phyloP scores from a whole-genome alignment of 345 rosid genomes.

The Fremontodendron californicum region DNA sequence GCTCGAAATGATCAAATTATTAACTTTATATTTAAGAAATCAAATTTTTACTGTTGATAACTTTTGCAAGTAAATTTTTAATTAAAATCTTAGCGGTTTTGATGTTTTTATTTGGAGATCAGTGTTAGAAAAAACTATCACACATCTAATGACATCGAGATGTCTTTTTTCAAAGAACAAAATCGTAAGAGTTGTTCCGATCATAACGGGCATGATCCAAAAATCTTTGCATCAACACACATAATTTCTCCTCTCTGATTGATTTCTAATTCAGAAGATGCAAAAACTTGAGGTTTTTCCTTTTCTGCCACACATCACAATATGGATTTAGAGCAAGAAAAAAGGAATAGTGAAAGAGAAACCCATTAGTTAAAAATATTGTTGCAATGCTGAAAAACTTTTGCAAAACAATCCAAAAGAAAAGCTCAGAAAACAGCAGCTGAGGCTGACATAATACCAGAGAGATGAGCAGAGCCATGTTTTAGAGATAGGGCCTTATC shows the following conservation, averaged over 20 bases:
- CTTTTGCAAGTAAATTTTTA: too few species aligned
- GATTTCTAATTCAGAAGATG: neutral
- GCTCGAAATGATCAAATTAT: neutral
- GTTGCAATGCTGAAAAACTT: neutral
- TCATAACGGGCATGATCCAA: too few species aligned
- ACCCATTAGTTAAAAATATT: neutral
- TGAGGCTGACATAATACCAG: neutral
- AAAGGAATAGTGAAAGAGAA: neutral
- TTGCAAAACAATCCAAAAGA: neutral
- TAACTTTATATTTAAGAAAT: neutral
- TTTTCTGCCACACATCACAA: neutral
- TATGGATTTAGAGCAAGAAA: neutral
- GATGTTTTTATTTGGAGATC: neutral
- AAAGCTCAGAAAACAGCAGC: neutral
- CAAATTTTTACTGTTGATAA: neutral
- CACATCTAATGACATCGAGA: too few species aligned
- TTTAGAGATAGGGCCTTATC: conserved; percentile 17
- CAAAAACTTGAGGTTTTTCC: neutral
- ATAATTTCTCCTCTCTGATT: neutral
- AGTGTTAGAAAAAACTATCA: neutral
- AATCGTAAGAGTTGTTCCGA: too few species aligned
- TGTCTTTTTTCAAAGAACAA: too few species aligned
- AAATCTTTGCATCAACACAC: too few species aligned
- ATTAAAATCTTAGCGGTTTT: neutral
- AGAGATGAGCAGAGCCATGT: neutral